Evolutionary conservation across 1,139 yeast species (phyloP).

Genomic region (Casaregolazyma lundiana): DNA sequence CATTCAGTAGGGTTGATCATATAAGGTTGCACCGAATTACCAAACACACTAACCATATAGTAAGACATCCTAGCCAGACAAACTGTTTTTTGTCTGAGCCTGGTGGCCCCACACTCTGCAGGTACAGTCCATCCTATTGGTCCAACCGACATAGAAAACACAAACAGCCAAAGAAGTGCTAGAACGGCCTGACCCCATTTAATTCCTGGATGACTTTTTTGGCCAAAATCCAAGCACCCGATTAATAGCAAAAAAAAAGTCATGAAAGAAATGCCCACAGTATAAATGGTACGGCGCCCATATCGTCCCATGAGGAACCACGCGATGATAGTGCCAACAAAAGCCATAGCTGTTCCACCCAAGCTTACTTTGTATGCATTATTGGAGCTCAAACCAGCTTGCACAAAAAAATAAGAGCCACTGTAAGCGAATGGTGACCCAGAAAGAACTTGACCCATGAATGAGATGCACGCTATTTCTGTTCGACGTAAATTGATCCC

Average conservation of each 20-base stretch:
- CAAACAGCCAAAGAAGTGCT: constrained; percentile 23
- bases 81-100: constrained; percentile 51
- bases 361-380: constrained; percentile 20
- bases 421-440: constrained; percentile 47
- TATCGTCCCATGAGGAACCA: constrained; percentile 44
- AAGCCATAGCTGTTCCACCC: constrained; percentile 36
- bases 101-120: constrained; percentile 51
- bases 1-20: constrained; percentile 55
- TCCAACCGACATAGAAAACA: constrained; percentile 45
- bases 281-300: constrained; percentile 48
- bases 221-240: constrained; percentile 14
- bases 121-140: constrained; percentile 53
- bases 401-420: constrained; percentile 25
- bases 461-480: constrained; percentile 42
- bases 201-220: not conserved
- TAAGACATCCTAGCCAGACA: constrained; percentile 49
- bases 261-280: constrained; percentile 40
- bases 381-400: constrained; percentile 17
- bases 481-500: constrained; percentile 50
- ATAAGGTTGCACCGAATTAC: constrained; percentile 45
- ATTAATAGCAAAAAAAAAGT: constrained; percentile 36
- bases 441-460: constrained; percentile 45
- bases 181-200: constrained; percentile 23
- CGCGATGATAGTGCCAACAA: constrained; percentile 46
- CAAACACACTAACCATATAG: constrained; percentile 38